phyloP scores from a whole-genome alignment of 2,329 filamentous ascomycete genomes.

The Ophiostoma novo-ulmi region DNA sequence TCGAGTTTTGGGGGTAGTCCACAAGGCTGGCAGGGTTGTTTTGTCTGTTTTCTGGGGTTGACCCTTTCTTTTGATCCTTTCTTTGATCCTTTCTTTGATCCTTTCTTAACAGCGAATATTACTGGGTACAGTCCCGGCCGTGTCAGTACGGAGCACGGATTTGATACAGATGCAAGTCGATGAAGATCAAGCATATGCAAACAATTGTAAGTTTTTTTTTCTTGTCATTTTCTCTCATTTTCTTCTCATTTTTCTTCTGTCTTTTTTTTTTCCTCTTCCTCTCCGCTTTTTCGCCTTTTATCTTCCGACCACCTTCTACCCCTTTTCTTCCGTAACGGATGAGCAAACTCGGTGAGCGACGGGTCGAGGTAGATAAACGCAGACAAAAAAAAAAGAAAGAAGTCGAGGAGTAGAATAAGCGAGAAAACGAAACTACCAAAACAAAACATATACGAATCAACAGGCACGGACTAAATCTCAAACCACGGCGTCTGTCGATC shows the following conservation, averaged over 20 bases:
- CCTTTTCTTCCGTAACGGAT: neutral
- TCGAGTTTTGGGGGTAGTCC: slow-evolving; percentile 5
- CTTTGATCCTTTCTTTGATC: neutral
- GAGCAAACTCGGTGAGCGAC: neutral
- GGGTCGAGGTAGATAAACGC: neutral
- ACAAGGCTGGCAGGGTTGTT: slow-evolving; percentile 13
- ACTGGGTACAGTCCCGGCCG: neutral
- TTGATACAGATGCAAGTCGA: neutral
- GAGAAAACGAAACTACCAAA: neutral
- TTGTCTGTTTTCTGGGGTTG: neutral
- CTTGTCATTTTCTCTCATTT: neutral
- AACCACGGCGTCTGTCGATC: neutral
- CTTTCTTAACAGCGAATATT: neutral
- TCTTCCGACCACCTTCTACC: neutral
- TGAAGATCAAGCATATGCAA: slow-evolving; percentile 7
- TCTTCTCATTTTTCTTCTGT: neutral
- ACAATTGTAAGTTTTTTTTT: neutral
- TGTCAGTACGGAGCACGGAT: neutral
- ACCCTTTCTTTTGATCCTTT: neutral
- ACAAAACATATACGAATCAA: neutral
- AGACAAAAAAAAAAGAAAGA: neutral
- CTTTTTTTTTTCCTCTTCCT: neutral
- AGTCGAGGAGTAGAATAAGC: neutral
- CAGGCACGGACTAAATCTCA: neutral
- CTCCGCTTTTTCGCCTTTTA: neutral